Evolutionary conservation across 768 basidiomycete genomes (phyloP).

Genomic region (Saitozyma podzolica): DNA sequence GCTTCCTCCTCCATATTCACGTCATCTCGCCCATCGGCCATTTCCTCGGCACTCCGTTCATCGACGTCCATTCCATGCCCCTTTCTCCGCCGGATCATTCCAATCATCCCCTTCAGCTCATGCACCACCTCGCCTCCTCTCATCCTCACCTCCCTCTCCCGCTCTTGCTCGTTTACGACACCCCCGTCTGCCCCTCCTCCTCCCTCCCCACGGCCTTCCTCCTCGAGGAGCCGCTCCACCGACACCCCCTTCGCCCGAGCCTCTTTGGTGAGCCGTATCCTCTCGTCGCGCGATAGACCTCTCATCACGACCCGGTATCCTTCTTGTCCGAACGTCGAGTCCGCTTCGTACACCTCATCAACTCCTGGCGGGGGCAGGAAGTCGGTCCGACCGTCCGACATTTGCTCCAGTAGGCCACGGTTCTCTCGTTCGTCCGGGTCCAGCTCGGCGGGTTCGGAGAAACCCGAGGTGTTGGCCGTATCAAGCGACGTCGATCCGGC

Average conservation of each 20-base stretch:
- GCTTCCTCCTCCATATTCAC: too few species aligned
- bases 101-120: slow-evolving; percentile 42
- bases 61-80: not conserved
- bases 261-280: slow-evolving; percentile 30
- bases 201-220: not conserved
- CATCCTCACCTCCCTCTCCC: slow-evolving; percentile 3
- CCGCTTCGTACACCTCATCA: slow-evolving; percentile 41
- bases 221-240: slow-evolving; percentile 11
- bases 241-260: slow-evolving; percentile 31
- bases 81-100: slow-evolving; percentile 29
- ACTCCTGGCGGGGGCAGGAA: slow-evolving; percentile 32
- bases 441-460: slow-evolving; percentile 5
- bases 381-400: slow-evolving; percentile 8
- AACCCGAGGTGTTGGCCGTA: not conserved
- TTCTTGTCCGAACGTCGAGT: not conserved
- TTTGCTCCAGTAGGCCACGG: too few species aligned
- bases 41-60: too few species aligned
- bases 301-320: not conserved
- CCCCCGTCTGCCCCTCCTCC: not conserved
- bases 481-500: slow-evolving; percentile 6
- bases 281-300: slow-evolving; percentile 35
- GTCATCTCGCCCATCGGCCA: too few species aligned
- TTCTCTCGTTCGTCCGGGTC: not conserved
- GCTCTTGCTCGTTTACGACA: not conserved
- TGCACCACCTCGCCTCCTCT: slow-evolving; percentile 26